These are phyloP conservation scores for Hemisphaericaspora xylofermentans DNA, from an alignment of 1,139 yeast genomes.

Conservation along the genomic window DNA sequence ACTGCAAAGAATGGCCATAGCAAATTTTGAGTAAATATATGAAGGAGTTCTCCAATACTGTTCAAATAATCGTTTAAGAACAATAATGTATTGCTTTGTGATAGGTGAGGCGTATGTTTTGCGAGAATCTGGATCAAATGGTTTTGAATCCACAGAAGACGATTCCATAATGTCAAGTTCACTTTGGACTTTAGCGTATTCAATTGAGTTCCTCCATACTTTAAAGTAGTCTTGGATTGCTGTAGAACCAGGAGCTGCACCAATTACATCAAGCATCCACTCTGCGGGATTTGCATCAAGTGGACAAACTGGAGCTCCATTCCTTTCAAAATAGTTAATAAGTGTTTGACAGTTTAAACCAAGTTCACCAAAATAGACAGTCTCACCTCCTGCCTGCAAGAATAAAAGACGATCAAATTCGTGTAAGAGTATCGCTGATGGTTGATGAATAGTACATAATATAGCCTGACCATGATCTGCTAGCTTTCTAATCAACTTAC, in stretches of 20 bases:
- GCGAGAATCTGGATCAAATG: slow-evolving; percentile 17
- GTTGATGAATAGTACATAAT: slow-evolving; percentile 45
- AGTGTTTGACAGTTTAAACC: slow-evolving; percentile 52
- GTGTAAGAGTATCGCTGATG: slow-evolving; percentile 37
- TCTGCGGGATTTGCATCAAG: slow-evolving; percentile 53
- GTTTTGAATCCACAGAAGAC: background rate
- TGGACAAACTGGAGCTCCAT: slow-evolving; percentile 50
- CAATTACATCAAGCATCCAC: slow-evolving; percentile 56
- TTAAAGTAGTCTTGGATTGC: slow-evolving; percentile 35
- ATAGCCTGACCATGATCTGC: slow-evolving; percentile 45
- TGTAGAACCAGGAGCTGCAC: slow-evolving; percentile 37
- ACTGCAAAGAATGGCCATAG: slow-evolving; percentile 39
- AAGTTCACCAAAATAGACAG: slow-evolving; percentile 68
- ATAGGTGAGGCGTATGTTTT: slow-evolving; percentile 23
- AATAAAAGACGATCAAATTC: slow-evolving; percentile 38
- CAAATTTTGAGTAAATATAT: slow-evolving; percentile 41
- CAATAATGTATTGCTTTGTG: slow-evolving; percentile 22
- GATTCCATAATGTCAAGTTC: slow-evolving; percentile 20
- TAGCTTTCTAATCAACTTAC: slow-evolving; percentile 42
- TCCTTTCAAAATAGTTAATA: slow-evolving; percentile 54
- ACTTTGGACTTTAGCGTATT: slow-evolving; percentile 21
- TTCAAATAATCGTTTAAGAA: slow-evolving; percentile 26
- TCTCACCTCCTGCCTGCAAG: slow-evolving; percentile 50
- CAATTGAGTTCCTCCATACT: slow-evolving; percentile 34
- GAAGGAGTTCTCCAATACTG: slow-evolving; percentile 47